Conservation (phyloP, 768 basidiomycete species). For the Porphyrellus cyaneotinctus region DNA sequence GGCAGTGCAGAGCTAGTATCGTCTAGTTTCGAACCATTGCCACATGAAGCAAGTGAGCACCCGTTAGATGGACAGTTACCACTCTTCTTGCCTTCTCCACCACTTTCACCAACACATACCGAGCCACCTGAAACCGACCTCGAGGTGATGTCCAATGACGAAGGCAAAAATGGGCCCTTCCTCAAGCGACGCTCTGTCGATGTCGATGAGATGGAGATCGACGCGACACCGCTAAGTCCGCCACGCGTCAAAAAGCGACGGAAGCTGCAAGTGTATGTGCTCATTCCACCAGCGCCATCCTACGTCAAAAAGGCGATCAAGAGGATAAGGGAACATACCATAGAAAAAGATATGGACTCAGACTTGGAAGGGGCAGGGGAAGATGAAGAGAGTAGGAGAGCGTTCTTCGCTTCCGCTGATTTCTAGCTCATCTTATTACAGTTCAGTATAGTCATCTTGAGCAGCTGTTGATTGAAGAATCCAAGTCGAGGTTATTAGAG, state of each 20-base stretch:
- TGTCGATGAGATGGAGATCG: conserved; percentile 9
- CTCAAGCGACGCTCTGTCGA: conserved; percentile 23
- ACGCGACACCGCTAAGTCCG: background rate
- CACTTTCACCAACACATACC: conserved; percentile 29
- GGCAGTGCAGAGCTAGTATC: background rate
- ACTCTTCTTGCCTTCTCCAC: conserved; percentile 48
- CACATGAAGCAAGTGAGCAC: conserved; percentile 12
- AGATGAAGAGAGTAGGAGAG: conserved; percentile 31
- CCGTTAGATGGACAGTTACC: conserved; percentile 31
- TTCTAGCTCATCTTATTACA: conserved; percentile 31
- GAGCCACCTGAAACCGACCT: conserved; percentile 22
- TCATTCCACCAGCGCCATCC: conserved; percentile 26
- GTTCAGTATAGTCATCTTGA: conserved; percentile 40
- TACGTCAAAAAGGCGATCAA: conserved; percentile 19
- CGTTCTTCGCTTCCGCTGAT: conserved; percentile 18
- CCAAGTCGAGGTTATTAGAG: conserved; percentile 46
- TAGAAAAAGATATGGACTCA: conserved; percentile 17
- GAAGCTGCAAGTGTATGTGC: conserved; percentile 26
- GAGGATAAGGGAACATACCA: conserved; percentile 13
- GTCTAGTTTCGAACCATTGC: conserved; percentile 5
- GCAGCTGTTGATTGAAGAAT: conserved; percentile 42
- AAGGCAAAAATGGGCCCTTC: background rate
- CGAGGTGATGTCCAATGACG: conserved; percentile 12
- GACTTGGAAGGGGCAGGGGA: conserved; percentile 15
- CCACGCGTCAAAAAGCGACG: conserved; percentile 21